Conservation (phyloP, 2,329 filamentous ascomycete species). For the Dendrostoma leiphaemia region DNA sequence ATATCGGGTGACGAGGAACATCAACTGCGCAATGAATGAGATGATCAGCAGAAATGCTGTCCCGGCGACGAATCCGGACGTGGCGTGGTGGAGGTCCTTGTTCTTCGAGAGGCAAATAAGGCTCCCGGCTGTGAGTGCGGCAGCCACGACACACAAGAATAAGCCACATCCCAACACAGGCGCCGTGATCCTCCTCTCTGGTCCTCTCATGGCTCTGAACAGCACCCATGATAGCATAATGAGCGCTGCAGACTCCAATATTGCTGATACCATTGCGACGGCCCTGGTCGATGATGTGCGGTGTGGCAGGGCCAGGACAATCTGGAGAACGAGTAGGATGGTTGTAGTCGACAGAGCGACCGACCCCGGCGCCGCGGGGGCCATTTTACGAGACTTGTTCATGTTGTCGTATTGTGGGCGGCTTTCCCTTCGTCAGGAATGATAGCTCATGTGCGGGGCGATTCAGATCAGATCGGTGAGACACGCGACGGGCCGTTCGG, state of each 20-base stretch:
- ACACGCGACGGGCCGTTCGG: slow-evolving; percentile 11
- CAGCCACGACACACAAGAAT: slow-evolving; percentile 41
- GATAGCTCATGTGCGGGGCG: slow-evolving; percentile 11
- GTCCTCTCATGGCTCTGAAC: slow-evolving; percentile 23
- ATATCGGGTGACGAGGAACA: slow-evolving; percentile 46
- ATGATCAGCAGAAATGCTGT: slow-evolving; percentile 43
- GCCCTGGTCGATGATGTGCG: slow-evolving; percentile 30
- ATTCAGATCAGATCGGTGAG: slow-evolving; percentile 11
- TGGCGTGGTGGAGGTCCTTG: slow-evolving; percentile 32
- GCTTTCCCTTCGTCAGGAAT: slow-evolving; percentile 12
- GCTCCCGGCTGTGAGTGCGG: slow-evolving; percentile 42
- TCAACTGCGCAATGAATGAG: slow-evolving; percentile 45
- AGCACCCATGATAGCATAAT: slow-evolving; percentile 32
- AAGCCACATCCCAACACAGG: slow-evolving; percentile 38
- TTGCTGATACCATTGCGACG: slow-evolving; percentile 36
- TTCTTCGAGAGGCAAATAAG: slow-evolving; percentile 39
- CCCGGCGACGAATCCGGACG: slow-evolving; percentile 39
- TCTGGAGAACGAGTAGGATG: slow-evolving; percentile 37
- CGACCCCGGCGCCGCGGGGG: slow-evolving; percentile 36
- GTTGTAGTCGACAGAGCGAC: slow-evolving; percentile 37
- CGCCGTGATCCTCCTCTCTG: slow-evolving; percentile 26
- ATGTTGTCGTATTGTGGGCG: slow-evolving; percentile 6
- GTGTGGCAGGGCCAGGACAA: slow-evolving; percentile 36
- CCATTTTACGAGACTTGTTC: slow-evolving; percentile 16
- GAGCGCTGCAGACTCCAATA: slow-evolving; percentile 37